Percentiles rank a stretch among this genome's conserved stretches.
These are phyloP conservation scores for Austroboletus niveus DNA, from an alignment of 1,284 basidiomycete species.

Conservation along the genomic window DNA sequence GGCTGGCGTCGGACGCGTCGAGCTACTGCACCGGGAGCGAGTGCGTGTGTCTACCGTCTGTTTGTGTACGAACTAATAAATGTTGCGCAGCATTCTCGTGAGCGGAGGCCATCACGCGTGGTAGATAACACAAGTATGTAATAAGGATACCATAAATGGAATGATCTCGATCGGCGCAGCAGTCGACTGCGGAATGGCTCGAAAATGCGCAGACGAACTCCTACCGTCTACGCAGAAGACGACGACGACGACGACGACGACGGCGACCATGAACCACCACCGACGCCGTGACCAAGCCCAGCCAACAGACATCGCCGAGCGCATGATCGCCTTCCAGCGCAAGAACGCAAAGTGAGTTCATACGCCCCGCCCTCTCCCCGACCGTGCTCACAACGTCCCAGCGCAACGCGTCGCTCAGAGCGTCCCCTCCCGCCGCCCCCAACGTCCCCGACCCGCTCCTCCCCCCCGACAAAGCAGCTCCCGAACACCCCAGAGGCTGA, in stretches of 20 bases:
- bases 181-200: conserved; percentile 28
- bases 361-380: neutral
- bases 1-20: conserved; percentile 79
- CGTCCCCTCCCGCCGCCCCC: conserved; percentile 34
- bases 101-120: conserved; percentile 71
- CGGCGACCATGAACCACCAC: neutral
- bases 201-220: conserved; percentile 19
- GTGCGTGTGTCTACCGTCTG: conserved; percentile 42
- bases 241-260: neutral
- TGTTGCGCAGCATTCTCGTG: conserved; percentile 55
- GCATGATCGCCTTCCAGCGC: conserved; percentile 62
- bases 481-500: conserved; percentile 49
- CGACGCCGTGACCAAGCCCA: conserved; percentile 41
- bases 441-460: conserved; percentile 27
- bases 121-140: conserved; percentile 33
- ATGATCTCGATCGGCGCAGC: conserved; percentile 36
- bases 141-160: conserved; percentile 16
- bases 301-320: conserved; percentile 66
- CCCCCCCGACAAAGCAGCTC: conserved; percentile 23
- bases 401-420: conserved; percentile 47
- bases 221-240: no score
- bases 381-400: conserved; percentile 25
- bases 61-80: neutral
- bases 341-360: conserved; percentile 57
- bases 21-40: conserved; percentile 77